These are phyloP conservation scores for Globisporangium cederbergense DNA, from an alignment of 352 stramenopile species.

Conservation along the genomic window DNA sequence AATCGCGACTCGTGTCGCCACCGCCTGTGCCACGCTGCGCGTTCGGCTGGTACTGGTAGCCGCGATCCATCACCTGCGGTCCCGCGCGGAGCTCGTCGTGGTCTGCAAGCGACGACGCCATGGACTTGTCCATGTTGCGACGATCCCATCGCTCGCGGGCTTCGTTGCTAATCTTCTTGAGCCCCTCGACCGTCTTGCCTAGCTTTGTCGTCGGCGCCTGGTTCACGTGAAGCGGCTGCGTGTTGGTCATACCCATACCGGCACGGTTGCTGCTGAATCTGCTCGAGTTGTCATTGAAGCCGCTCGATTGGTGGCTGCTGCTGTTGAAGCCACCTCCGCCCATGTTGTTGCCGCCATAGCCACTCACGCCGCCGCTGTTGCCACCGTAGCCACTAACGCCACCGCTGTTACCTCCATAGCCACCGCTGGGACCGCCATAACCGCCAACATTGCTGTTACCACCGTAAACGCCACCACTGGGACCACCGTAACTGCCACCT, in stretches of 20 bases:
- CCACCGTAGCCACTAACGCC: slow-evolving; percentile 15
- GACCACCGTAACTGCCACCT: slow-evolving; percentile 28
- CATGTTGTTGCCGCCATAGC: slow-evolving; percentile 5
- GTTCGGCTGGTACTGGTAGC: slow-evolving; percentile 66
- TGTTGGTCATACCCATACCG: slow-evolving; percentile 48
- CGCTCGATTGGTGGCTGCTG: slow-evolving; percentile 18
- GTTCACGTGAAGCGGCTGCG: slow-evolving; percentile 35
- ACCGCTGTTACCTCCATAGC: slow-evolving; percentile 12
- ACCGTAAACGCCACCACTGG: slow-evolving; percentile 6
- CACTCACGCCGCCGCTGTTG: slow-evolving; percentile 19
- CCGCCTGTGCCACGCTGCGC: slow-evolving; percentile 54
- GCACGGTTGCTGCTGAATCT: slow-evolving; percentile 47
- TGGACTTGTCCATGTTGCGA: slow-evolving; percentile 89
- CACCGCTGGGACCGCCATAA: slow-evolving; percentile 17
- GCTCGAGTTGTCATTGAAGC: slow-evolving; percentile 60
- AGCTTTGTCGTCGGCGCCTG: slow-evolving; percentile 46
- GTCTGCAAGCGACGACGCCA: slow-evolving; percentile 84
- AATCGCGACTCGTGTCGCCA: slow-evolving; percentile 78
- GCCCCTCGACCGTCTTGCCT: slow-evolving; percentile 67
- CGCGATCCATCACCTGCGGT: slow-evolving; percentile 61
- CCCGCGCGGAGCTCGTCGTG: slow-evolving; percentile 78
- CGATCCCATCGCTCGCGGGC: slow-evolving; percentile 82
- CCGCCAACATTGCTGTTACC: slow-evolving; percentile 10
- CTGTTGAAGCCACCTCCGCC: slow-evolving; percentile 19
- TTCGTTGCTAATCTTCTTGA: slow-evolving; percentile 82